These are phyloP conservation scores for Dispira parvispora DNA, from an alignment of 192 early-diverging fungal genomes.

Conservation along the genomic window DNA sequence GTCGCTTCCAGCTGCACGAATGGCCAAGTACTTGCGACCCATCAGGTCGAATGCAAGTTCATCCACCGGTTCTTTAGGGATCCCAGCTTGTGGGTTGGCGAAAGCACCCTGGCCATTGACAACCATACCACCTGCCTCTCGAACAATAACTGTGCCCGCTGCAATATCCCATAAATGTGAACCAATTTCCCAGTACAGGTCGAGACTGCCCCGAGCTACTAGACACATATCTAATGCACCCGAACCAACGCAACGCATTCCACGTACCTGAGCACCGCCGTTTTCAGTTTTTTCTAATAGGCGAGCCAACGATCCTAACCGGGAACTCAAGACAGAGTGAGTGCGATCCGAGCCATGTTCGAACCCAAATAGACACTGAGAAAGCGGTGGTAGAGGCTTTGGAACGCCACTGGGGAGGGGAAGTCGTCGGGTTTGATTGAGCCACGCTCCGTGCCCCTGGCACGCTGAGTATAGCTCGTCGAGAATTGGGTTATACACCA, in stretches of 20 bases:
- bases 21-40: constrained; percentile 31
- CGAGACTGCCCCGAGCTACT: constrained; percentile 64
- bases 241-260: constrained; percentile 58
- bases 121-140: constrained; percentile 70
- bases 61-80: neutral
- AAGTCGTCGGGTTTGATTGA: constrained; percentile 34
- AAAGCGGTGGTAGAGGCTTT: constrained; percentile 41
- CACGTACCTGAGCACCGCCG: constrained; percentile 38
- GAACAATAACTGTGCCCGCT: constrained; percentile 67
- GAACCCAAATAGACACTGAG: constrained; percentile 54
- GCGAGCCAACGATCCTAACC: constrained; percentile 45
- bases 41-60: constrained; percentile 19
- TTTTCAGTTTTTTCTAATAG: constrained; percentile 29
- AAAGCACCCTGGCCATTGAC: constrained; percentile 32
- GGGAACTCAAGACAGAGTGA: constrained; percentile 37
- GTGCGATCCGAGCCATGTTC: constrained; percentile 69
- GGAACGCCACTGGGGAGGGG: constrained; percentile 36
- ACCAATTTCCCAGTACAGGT: constrained; percentile 88
- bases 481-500: constrained; percentile 80
- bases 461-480: constrained; percentile 50
- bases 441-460: constrained; percentile 44
- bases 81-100: constrained; percentile 15
- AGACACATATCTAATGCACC: constrained; percentile 63
- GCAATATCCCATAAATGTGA: constrained; percentile 68
- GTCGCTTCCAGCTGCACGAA: constrained; percentile 26